phyloP scores from a whole-genome alignment of 1,284 basidiomycete genomes.

The Grifola frondosa region DNA sequence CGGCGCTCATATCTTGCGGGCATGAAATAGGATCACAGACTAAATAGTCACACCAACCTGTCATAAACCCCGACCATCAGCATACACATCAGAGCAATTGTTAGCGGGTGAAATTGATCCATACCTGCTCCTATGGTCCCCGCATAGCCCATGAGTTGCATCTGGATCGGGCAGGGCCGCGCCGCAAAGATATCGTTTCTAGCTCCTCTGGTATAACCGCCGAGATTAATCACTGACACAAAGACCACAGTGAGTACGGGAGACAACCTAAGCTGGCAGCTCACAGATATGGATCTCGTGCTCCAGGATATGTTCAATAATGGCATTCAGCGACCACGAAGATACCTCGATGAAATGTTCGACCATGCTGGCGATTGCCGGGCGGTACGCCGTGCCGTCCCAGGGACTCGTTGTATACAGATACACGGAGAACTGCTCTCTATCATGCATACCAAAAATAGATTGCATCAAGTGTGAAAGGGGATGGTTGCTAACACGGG shows the following conservation, averaged over 20 bases:
- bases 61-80: background rate
- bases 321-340: conserved; percentile 33
- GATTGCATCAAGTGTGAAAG: conserved; percentile 64
- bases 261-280: conserved; percentile 16
- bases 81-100: background rate
- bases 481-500: conserved; percentile 49
- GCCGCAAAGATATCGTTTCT: conserved; percentile 64
- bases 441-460: conserved; percentile 55
- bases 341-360: conserved; percentile 55
- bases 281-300: conserved; percentile 56
- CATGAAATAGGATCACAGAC: conserved; percentile 54
- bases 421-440: conserved; percentile 45
- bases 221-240: conserved; percentile 49
- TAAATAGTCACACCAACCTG: conserved; percentile 64
- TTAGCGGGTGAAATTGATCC: conserved; percentile 5
- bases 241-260: conserved; percentile 4
- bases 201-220: conserved; percentile 68
- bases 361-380: conserved; percentile 48
- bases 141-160: conserved; percentile 60
- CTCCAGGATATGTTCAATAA: conserved; percentile 41
- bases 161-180: conserved; percentile 56
- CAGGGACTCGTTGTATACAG: conserved; percentile 57
- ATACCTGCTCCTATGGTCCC: conserved; percentile 52
- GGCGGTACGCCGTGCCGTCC: conserved; percentile 52
- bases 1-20: conserved; percentile 45